These are phyloP conservation scores for Naegleria gruberi DNA, from an alignment of 208 protist genomes.

Conservation along the genomic window DNA sequence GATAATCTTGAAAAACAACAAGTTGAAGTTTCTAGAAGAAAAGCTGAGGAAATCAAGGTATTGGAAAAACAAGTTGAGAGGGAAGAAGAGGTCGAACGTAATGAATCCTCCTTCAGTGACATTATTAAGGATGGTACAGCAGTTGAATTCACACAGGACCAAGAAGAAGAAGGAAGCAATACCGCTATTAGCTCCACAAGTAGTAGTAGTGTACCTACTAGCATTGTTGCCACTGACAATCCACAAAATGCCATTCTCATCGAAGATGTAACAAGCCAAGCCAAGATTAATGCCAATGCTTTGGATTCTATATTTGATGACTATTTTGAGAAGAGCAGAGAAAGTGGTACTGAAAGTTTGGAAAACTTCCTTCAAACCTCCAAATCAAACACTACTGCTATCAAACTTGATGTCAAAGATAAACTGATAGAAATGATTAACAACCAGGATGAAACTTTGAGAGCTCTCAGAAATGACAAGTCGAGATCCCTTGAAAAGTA, in stretches of 20 bases:
- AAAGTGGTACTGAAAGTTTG: background rate
- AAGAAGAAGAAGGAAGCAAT: background rate
- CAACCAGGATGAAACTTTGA: background rate
- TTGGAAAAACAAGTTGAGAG: background rate
- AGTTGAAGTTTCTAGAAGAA: background rate
- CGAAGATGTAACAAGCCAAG: background rate
- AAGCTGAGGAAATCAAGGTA: background rate
- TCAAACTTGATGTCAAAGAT: background rate
- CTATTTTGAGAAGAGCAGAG: background rate
- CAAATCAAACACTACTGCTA: background rate
- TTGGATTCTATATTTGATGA: background rate
- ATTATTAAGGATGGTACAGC: background rate
- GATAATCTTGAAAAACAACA: background rate
- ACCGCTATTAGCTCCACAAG: background rate
- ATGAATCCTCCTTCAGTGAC: background rate
- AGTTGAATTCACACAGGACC: background rate
- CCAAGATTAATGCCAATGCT: background rate
- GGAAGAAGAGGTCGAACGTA: background rate
- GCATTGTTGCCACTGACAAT: too few species aligned
- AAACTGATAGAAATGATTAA: background rate
- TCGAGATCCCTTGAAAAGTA: background rate
- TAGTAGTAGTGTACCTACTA: background rate
- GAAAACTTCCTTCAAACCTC: background rate
- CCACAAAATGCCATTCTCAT: background rate
- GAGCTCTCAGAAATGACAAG: background rate